Evolutionary conservation across 805 yeast species (phyloP).

Genomic region (Grigorovia humatica): DNA sequence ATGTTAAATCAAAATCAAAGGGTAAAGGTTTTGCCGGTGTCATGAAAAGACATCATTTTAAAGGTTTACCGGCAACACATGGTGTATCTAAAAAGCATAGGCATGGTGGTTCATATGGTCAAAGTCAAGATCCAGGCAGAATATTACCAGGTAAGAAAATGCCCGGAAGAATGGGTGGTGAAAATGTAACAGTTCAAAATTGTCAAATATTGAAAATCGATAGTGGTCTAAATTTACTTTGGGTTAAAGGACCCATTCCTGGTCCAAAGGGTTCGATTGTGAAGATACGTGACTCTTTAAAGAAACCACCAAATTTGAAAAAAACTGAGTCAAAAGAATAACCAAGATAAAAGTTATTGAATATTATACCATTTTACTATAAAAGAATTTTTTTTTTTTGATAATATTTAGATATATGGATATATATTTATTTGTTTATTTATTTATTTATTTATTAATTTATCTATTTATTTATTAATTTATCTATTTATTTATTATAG

Average conservation of each 20-base stretch:
- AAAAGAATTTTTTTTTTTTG: too few species aligned
- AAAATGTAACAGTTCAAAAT: conserved; percentile 63
- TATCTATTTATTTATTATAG: not conserved
- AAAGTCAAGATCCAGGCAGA: conserved; percentile 91
- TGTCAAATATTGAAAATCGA: conserved; percentile 68
- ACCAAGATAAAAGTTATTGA: not conserved
- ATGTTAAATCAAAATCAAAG: conserved; percentile 64
- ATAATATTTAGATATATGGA: too few species aligned
- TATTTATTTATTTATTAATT: too few species aligned
- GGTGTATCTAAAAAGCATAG: conserved; percentile 93
- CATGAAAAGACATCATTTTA: conserved; percentile 88
- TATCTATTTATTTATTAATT: too few species aligned
- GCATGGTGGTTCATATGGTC: conserved; percentile 96
- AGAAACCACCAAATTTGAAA: conserved; percentile 18
- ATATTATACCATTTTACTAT: too few species aligned
- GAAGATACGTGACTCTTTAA: conserved; percentile 70
- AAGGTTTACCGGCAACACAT: conserved; percentile 85
- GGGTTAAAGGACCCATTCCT: conserved; percentile 83
- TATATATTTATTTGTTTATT: not conserved
- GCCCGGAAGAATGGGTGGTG: conserved; percentile 96
- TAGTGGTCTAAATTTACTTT: conserved; percentile 67
- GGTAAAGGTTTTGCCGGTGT: conserved; percentile 99
- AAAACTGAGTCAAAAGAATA: not conserved
- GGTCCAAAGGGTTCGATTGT: conserved; percentile 77
- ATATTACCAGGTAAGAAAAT: conserved; percentile 92